Percentiles rank a stretch among this genome's conserved stretches.
phyloP scores from a whole-genome alignment of 2,329 filamentous ascomycete species.

The Microcera coccophila region DNA sequence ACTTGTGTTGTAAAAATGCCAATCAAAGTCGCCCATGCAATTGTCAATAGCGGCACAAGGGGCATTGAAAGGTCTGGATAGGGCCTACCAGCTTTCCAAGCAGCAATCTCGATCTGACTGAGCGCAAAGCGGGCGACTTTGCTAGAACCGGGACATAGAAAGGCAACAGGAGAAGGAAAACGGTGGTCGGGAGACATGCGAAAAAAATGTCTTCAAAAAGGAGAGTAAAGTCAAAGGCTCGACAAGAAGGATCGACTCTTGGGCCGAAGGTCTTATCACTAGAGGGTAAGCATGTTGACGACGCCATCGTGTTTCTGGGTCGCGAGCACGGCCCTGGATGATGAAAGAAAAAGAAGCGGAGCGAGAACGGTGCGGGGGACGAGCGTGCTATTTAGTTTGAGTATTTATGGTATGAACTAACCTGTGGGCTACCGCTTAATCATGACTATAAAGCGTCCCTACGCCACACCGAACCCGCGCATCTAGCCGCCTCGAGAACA shows the following conservation, averaged over 20 bases:
- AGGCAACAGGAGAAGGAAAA: conserved; percentile 17
- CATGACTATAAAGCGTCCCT: too few relatives aligned
- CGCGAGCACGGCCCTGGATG: too few relatives aligned
- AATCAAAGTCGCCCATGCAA: background rate
- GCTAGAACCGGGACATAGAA: conserved; percentile 2
- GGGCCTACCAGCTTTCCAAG: conserved; percentile 14
- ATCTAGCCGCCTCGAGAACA: too few relatives aligned
- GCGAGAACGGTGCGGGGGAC: too few relatives aligned
- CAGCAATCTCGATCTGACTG: conserved; percentile 6
- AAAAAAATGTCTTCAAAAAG: conserved; percentile 27
- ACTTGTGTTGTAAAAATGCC: background rate
- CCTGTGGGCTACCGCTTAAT: too few relatives aligned
- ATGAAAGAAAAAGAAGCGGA: too few relatives aligned
- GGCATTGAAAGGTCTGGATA: background rate
- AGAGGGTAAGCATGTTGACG: background rate
- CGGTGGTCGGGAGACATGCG: conserved; percentile 13
- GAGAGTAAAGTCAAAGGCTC: conserved; percentile 28
- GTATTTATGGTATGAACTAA: too few relatives aligned
- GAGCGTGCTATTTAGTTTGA: too few relatives aligned
- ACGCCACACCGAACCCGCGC: too few relatives aligned
- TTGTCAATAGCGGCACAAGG: too few relatives aligned
- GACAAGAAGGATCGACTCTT: conserved; percentile 18
- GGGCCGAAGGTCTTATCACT: conserved; percentile 16
- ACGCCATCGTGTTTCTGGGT: too few relatives aligned
- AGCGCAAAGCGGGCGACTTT: conserved; percentile 2